A percentile compares a stretch with the other conserved stretches of the same genome.
Conservation (phyloP, 306 rosid species). For the Urtica urens region DNA sequence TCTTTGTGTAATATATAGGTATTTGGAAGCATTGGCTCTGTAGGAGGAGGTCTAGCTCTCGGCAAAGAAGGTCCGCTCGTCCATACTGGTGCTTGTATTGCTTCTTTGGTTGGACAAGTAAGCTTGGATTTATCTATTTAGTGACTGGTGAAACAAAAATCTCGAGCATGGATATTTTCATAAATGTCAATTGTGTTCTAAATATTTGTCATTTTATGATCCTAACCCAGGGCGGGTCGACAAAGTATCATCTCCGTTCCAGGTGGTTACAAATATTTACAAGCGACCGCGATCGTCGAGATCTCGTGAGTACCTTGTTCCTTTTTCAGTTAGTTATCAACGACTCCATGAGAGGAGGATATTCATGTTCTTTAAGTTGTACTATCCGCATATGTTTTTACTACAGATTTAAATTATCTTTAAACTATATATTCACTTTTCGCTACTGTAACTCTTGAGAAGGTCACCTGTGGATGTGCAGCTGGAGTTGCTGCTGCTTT, state of each 20-base stretch:
- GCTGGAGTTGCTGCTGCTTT: slow-evolving; percentile 99
- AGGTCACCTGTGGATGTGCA: slow-evolving; percentile 99
- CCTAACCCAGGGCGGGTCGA: slow-evolving; percentile 71
- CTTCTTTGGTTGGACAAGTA: slow-evolving; percentile 98
- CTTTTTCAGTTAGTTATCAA: slow-evolving; percentile 1
- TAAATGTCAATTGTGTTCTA: slow-evolving; percentile 1
- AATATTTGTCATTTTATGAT: slow-evolving; percentile 21
- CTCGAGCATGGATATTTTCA: background rate
- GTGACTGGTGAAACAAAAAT: too few species aligned
- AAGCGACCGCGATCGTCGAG: slow-evolving; percentile 89
- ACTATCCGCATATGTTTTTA: background rate
- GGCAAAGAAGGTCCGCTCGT: slow-evolving; percentile 99
- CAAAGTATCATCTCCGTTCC: slow-evolving; percentile 74
- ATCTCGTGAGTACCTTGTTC: slow-evolving; percentile 52
- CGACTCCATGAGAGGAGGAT: background rate
- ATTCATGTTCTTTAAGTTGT: background rate
- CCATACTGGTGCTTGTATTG: slow-evolving; percentile 98
- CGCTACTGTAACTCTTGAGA: slow-evolving; percentile 26
- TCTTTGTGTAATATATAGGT: slow-evolving; percentile 39
- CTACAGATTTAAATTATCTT: background rate
- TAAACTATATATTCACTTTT: slow-evolving; percentile 10
- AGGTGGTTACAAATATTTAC: slow-evolving; percentile 88
- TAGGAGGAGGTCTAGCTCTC: slow-evolving; percentile 96
- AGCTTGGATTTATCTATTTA: slow-evolving; percentile 20
- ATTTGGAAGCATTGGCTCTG: slow-evolving; percentile 97